Evolutionary conservation across 2,329 filamentous ascomycete species (phyloP).

Genomic region (Chalaropsis thielavioides): DNA sequence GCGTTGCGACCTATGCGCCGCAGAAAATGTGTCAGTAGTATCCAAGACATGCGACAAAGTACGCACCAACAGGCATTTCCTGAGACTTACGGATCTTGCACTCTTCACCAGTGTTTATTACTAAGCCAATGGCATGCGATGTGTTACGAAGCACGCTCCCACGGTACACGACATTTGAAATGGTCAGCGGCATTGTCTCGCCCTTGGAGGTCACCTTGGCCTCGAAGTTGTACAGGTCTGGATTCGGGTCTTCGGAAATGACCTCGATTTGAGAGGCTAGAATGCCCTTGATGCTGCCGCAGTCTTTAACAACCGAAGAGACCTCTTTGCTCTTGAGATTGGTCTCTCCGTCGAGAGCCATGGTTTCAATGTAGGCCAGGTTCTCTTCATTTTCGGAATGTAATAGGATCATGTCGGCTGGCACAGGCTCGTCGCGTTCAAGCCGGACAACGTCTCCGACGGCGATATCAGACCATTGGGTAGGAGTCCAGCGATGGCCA

Average conservation of each 20-base stretch:
- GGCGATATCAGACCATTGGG: constrained; percentile 32
- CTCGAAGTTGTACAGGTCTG: constrained; percentile 63
- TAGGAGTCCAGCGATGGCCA: constrained; percentile 37
- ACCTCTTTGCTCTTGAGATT: constrained; percentile 66
- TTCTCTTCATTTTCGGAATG: constrained; percentile 64
- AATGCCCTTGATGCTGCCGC: constrained; percentile 40
- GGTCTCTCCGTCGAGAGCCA: constrained; percentile 72
- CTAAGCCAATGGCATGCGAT: constrained; percentile 53
- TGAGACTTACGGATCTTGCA: constrained; percentile 56
- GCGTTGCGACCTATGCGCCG: constrained; percentile 50
- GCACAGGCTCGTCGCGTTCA: constrained; percentile 59
- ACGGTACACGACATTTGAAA: constrained; percentile 71
- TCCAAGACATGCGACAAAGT: neutral
- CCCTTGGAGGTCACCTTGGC: constrained; percentile 47
- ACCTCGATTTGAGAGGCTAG: constrained; percentile 44
- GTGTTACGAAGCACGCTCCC: constrained; percentile 80
- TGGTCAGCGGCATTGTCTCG: constrained; percentile 54
- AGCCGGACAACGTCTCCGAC: constrained; percentile 38
- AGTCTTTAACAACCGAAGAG: constrained; percentile 44
- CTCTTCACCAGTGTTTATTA: constrained; percentile 81
- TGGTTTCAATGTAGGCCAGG: constrained; percentile 70
- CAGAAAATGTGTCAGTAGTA: neutral
- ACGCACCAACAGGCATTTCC: neutral
- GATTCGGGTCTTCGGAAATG: constrained; percentile 62
- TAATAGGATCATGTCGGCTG: constrained; percentile 69